Conservation (phyloP, 1,139 yeast genomes). For the Zhuliangozyma blackwelliae region DNA sequence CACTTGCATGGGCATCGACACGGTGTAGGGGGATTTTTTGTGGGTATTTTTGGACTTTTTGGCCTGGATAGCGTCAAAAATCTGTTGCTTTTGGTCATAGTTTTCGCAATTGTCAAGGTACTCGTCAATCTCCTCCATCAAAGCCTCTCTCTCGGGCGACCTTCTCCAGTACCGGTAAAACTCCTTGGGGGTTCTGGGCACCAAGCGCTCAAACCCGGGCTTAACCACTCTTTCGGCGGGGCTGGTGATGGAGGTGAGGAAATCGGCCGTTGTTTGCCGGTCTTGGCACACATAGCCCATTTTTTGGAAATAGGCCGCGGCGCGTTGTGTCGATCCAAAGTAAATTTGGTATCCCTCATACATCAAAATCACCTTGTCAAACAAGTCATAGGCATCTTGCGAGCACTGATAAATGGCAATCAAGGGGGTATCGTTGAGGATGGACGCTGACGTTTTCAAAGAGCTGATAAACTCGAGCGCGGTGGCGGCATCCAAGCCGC, state of each 20-base stretch:
- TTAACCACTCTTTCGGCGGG: slow-evolving; percentile 57
- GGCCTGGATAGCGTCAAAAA: slow-evolving; percentile 23
- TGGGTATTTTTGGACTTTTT: slow-evolving; percentile 23
- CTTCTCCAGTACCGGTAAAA: slow-evolving; percentile 21
- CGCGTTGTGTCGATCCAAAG: slow-evolving; percentile 56
- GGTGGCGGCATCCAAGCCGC: slow-evolving; percentile 59
- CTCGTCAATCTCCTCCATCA: slow-evolving; percentile 16
- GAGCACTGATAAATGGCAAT: slow-evolving; percentile 68
- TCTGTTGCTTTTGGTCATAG: slow-evolving; percentile 8
- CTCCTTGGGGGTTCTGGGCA: slow-evolving; percentile 22
- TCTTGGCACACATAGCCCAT: slow-evolving; percentile 60
- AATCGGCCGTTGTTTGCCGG: slow-evolving; percentile 64
- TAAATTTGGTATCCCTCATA: slow-evolving; percentile 31
- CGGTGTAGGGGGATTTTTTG: slow-evolving; percentile 28
- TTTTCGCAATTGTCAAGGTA: slow-evolving; percentile 8
- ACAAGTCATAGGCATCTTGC: slow-evolving; percentile 41
- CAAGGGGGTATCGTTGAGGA: slow-evolving; percentile 57
- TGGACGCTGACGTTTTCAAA: slow-evolving; percentile 57
- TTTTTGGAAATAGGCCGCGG: slow-evolving; percentile 39
- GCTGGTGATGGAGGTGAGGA: slow-evolving; percentile 68
- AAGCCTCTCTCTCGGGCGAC: slow-evolving; percentile 15
- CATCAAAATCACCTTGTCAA: slow-evolving; percentile 72
- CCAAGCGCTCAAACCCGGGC: slow-evolving; percentile 39
- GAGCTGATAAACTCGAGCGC: slow-evolving; percentile 71
- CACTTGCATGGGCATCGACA: slow-evolving; percentile 31